Evolutionary conservation across 2,329 filamentous ascomycete genomes (phyloP).

Genomic region (Hymenoscyphus scutula): DNA sequence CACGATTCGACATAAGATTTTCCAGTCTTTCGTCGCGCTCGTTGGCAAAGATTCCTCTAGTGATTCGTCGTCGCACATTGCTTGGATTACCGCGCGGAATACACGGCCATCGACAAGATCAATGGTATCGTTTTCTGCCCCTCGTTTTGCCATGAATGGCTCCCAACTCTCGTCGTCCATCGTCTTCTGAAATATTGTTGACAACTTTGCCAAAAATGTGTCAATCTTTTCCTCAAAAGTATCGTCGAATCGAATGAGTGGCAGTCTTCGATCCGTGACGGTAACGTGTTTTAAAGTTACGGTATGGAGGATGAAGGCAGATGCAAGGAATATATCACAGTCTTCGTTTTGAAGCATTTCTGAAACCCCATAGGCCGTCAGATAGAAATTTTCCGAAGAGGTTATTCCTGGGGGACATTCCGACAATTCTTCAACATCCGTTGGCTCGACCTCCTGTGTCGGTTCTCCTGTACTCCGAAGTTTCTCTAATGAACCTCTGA

Average conservation of each 20-base stretch:
- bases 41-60: constrained; percentile 22
- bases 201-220: constrained; percentile 41
- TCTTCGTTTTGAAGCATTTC: constrained; percentile 36
- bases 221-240: constrained; percentile 37
- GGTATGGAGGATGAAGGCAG: constrained; percentile 44
- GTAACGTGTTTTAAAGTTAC: constrained; percentile 42
- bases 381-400: constrained; percentile 38
- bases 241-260: constrained; percentile 36
- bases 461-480: not conserved
- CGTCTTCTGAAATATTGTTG: constrained; percentile 32
- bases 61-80: constrained; percentile 26
- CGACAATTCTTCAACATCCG: constrained; percentile 18
- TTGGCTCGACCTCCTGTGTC: constrained; percentile 2
- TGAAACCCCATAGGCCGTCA: constrained; percentile 31
- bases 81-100: constrained; percentile 32
- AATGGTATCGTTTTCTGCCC: constrained; percentile 44
- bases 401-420: constrained; percentile 24
- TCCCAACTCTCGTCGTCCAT: constrained; percentile 37
- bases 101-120: constrained; percentile 57
- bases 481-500: constrained; percentile 14
- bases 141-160: constrained; percentile 25
- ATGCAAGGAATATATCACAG: constrained; percentile 34
- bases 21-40: constrained; percentile 29
- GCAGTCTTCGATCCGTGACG: constrained; percentile 40
- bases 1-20: constrained; percentile 29